A percentile compares a stretch with the other conserved stretches of the same genome.
phyloP scores from a whole-genome alignment of 176 grass and related monocot species.

The Aegilops bicornis region DNA sequence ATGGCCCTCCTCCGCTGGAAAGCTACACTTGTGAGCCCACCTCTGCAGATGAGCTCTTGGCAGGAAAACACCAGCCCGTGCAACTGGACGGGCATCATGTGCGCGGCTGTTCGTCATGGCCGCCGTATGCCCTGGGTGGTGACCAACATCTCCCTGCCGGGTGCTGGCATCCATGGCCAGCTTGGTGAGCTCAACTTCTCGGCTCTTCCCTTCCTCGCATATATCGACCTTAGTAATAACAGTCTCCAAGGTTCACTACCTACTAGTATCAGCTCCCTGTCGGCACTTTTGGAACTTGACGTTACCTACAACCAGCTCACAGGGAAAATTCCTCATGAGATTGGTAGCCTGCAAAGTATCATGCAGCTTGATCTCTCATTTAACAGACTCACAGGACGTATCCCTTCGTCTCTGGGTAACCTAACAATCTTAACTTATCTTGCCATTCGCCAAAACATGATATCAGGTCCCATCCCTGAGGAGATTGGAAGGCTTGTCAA shows the following conservation, averaged over 20 bases:
- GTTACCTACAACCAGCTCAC: rapidly evolving
- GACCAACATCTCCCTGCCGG: background rate
- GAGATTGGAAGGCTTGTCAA: constrained; percentile 16
- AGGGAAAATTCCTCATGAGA: background rate
- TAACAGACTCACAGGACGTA: constrained; percentile 9
- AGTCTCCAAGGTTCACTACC: constrained; percentile 26
- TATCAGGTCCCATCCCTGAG: background rate
- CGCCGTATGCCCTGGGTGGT: background rate
- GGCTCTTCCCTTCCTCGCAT: background rate
- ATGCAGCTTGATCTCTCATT: background rate
- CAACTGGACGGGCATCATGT: background rate
- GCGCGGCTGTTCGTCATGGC: background rate
- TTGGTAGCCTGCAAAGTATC: background rate
- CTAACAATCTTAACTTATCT: background rate
- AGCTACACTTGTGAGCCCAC: too few relatives aligned
- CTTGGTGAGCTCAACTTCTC: constrained; percentile 11
- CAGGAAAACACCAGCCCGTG: background rate
- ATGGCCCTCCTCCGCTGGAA: too few relatives aligned
- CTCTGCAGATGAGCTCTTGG: background rate
- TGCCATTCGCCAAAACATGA: background rate
- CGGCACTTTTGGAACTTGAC: background rate
- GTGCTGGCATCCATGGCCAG: background rate
- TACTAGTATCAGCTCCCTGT: background rate
- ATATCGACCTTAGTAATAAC: background rate
- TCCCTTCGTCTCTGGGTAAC: constrained; percentile 3